Conservation (phyloP, 306 rosid genomes). For the Elaeagnus macrophylla region DNA sequence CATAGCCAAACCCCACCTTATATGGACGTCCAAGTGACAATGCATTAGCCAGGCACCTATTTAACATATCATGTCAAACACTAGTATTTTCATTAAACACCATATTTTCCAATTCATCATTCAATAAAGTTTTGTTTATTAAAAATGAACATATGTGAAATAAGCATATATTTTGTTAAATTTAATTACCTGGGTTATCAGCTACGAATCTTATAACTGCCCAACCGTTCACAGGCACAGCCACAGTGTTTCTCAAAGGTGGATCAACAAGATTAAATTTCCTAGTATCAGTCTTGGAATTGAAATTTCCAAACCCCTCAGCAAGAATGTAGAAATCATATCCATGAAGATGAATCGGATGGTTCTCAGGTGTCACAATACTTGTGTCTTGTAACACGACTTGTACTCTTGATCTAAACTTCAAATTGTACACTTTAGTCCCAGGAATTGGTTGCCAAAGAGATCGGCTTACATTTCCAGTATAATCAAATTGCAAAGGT, state of each 20-base stretch:
- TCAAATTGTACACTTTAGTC: slow-evolving; percentile 51
- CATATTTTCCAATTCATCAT: too few species aligned
- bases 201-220: slow-evolving; percentile 89
- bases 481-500: slow-evolving; percentile 52
- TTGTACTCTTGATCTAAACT: slow-evolving; percentile 72
- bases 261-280: slow-evolving; percentile 90
- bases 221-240: slow-evolving; percentile 85
- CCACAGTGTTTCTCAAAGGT: slow-evolving; percentile 75
- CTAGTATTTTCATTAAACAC: too few species aligned
- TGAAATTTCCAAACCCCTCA: slow-evolving; percentile 78
- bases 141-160: too few species aligned
- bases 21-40: slow-evolving; percentile 95
- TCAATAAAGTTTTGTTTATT: too few species aligned
- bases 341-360: slow-evolving; percentile 89
- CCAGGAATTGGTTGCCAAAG: slow-evolving; percentile 66
- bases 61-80: background rate
- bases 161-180: too few species aligned
- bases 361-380: slow-evolving; percentile 73
- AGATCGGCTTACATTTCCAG: slow-evolving; percentile 76
- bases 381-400: slow-evolving; percentile 78
- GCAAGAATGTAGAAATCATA: slow-evolving; percentile 81
- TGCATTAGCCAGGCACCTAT: slow-evolving; percentile 91
- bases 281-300: slow-evolving; percentile 42
- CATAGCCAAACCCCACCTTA: slow-evolving; percentile 91
- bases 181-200: slow-evolving; percentile 75